A percentile compares a stretch with the other conserved stretches of the same genome.
Conservation (phyloP, 257 asterid genomes). For the Ligustrum vulgare region DNA sequence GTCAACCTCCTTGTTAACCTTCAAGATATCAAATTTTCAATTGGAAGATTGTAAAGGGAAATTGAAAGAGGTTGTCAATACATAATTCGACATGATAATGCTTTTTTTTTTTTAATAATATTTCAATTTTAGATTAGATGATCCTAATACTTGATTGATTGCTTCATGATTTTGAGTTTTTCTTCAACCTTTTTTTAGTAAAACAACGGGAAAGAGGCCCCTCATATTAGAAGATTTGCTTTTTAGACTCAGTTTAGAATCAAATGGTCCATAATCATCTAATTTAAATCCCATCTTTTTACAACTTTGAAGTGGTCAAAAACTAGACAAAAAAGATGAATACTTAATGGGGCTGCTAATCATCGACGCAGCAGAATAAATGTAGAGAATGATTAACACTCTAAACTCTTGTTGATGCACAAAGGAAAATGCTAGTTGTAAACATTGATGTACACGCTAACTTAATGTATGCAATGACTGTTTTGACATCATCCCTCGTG, state of each 20-base stretch:
- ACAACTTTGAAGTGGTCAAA: slow-evolving; percentile 10
- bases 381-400: too few species aligned
- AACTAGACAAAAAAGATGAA: not conserved
- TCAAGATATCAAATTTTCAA: not conserved
- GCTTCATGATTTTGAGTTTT: not conserved
- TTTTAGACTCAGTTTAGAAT: slow-evolving; percentile 2
- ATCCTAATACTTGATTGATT: not conserved
- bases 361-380: not conserved
- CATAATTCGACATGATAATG: too few species aligned
- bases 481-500: too few species aligned
- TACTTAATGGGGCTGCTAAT: not conserved
- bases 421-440: too few species aligned
- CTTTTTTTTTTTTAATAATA: too few species aligned
- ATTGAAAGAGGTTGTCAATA: not conserved
- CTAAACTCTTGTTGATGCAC: too few species aligned
- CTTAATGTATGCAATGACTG: too few species aligned
- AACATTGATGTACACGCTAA: too few species aligned
- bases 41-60: not conserved
- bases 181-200: not conserved
- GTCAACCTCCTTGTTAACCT: too few species aligned
- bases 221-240: slow-evolving; percentile 11
- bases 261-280: not conserved
- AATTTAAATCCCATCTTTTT: not conserved
- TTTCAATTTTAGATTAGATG: not conserved
- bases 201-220: not conserved